Evolutionary conservation across 2,329 filamentous ascomycete genomes (phyloP), one percentile per base, ranked within the genome.

Genomic region (Cercospora sp.): DNA sequence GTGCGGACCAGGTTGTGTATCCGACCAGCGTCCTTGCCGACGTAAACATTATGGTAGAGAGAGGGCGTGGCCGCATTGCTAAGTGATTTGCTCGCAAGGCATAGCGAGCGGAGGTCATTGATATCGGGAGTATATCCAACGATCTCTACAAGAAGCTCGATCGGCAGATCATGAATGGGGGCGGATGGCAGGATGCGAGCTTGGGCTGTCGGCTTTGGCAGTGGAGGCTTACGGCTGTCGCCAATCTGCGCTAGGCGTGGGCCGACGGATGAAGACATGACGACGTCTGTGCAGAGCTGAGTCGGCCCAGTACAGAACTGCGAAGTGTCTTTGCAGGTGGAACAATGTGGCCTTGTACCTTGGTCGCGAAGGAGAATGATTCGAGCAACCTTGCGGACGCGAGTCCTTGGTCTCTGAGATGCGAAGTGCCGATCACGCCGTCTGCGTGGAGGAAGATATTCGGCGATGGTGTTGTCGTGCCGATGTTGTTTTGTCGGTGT

Each of bases 111-210:
- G 1, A 13, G 42, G 12, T 65, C 55, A 0, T 7, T 2, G 0
- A 3, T 7, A 2, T 59, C 36, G 28, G 31, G 6, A 0, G 26
- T 36, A 5, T 60, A 51, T 2, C n/a, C 42, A 3, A 30, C 18
- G 0, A 65, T 51, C 18, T 65, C 36, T 4, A 28, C 39, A 16
- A 65, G 63, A 7, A 65, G 42, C 63, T 65, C 55, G n/a, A 31
- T 48, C 4, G 63, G 63, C 23, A 65, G 42, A 36, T 51, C 23
- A 7, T 61, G 26, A 42, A 65, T 60, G 8, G 39, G 55, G 30
- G 39, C 5, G 16, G 42, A 51, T 33, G 55, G 57, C 36, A 33
- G 3, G 18, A 3, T n/a, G 55, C 13, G 39, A 33, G 18, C 33
- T 30, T 59, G 33, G 58, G 20, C 7, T 10, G 23, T 20, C 55